These are phyloP conservation scores for Coleophoma eucalyptorum DNA, from an alignment of 2,329 filamentous ascomycete species.

Conservation along the genomic window DNA sequence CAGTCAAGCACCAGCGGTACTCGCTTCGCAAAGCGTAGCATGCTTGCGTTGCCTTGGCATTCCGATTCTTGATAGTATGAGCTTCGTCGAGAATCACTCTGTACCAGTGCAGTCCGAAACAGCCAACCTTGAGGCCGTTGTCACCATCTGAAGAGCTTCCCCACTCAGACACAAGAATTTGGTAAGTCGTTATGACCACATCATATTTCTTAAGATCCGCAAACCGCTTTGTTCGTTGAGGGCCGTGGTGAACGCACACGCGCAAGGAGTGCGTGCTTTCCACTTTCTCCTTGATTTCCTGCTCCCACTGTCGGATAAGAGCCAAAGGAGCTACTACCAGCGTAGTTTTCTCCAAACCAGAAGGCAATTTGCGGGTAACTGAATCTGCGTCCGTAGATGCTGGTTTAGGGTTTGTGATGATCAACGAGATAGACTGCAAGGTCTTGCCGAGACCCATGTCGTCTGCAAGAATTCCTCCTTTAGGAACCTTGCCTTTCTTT, in stretches of 20 bases:
- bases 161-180: conserved; percentile 90
- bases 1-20: conserved; percentile 94
- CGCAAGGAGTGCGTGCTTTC: conserved; percentile 64
- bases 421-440: conserved; percentile 84
- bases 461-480: conserved; percentile 92
- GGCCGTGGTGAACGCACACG: conserved; percentile 88
- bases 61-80: conserved; percentile 97
- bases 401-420: conserved; percentile 77
- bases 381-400: conserved; percentile 51
- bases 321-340: conserved; percentile 91
- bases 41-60: conserved; percentile 91
- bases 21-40: conserved; percentile 80
- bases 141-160: conserved; percentile 60
- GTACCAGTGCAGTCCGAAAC: conserved; percentile 93
- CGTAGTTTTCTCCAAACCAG: conserved; percentile 71
- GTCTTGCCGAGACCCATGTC: conserved; percentile 98
- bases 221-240: conserved; percentile 74
- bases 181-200: conserved; percentile 95
- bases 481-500: conserved; percentile 78
- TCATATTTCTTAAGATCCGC: conserved; percentile 80
- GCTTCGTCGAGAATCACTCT: conserved; percentile 94
- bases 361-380: conserved; percentile 62
- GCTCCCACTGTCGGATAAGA: conserved; percentile 95
- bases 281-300: conserved; percentile 84
- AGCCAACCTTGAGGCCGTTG: conserved; percentile 68